Conservation (phyloP, 2,329 filamentous ascomycete species). For the Colletotrichum musicola region DNA sequence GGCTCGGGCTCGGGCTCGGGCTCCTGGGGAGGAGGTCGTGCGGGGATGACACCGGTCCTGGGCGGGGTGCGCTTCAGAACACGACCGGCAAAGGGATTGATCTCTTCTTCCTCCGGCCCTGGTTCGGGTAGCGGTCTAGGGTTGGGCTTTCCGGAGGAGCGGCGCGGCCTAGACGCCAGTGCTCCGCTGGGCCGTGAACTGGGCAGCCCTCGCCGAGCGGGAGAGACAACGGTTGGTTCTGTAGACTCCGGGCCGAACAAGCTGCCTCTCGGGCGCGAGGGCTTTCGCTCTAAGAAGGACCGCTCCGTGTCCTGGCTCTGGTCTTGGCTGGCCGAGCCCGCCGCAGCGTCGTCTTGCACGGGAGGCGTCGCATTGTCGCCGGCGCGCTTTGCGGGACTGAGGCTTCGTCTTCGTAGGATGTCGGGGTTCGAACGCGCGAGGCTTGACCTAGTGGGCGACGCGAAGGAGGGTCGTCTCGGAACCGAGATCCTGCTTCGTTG, state of each 20-base stretch:
- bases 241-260: conserved; percentile 14
- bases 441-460: conserved; percentile 76
- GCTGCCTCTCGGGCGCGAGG: conserved; percentile 25
- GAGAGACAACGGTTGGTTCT: conserved; percentile 17
- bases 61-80: conserved; percentile 52
- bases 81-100: conserved; percentile 56
- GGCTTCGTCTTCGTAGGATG: conserved; percentile 54
- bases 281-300: conserved; percentile 17
- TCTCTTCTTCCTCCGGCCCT: conserved; percentile 55
- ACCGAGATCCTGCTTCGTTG: conserved; percentile 41
- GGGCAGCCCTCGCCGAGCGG: conserved; percentile 45
- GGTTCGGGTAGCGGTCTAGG: conserved; percentile 63
- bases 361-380: conserved; percentile 34
- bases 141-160: conserved; percentile 57
- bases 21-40: conserved; percentile 2
- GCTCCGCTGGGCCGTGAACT: conserved; percentile 47
- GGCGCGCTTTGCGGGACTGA: conserved; percentile 35
- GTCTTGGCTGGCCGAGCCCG: conserved; percentile 2
- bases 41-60: conserved; percentile 35
- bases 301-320: conserved; percentile 14
- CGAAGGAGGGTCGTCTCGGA: conserved; percentile 67
- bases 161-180: conserved; percentile 52
- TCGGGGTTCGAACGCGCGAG: conserved; percentile 72
- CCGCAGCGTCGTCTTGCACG: neutral
- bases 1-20: conserved; percentile 33